Conservation (phyloP, 2,329 filamentous ascomycete genomes). For the Neurospora sp. region DNA sequence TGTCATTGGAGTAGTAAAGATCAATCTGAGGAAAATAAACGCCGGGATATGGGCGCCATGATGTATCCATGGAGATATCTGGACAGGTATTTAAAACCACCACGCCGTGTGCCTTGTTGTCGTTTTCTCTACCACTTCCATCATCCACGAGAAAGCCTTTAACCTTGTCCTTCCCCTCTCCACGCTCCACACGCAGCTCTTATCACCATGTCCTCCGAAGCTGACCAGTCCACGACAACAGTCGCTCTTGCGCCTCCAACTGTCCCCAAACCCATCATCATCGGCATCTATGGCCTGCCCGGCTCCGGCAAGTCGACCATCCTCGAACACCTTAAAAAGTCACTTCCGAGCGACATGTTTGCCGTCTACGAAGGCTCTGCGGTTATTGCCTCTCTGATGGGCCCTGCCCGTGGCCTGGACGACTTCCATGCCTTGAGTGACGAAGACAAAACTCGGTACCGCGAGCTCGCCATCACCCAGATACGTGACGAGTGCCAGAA, state of each 20-base stretch:
- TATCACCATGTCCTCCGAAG: neutral
- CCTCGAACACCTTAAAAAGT: slow-evolving; percentile 28
- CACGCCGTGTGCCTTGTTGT: neutral
- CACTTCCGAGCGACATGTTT: slow-evolving; percentile 23
- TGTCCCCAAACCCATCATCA: slow-evolving; percentile 26
- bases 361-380: slow-evolving; percentile 43
- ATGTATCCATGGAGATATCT: neutral
- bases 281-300: slow-evolving; percentile 46
- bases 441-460: slow-evolving; percentile 27
- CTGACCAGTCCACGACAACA: neutral
- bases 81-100: neutral
- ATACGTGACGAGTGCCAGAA: slow-evolving; percentile 30
- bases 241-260: too few species aligned
- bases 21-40: neutral
- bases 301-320: slow-evolving; percentile 44
- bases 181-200: neutral
- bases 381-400: slow-evolving; percentile 32
- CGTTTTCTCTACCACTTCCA: neutral
- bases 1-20: neutral
- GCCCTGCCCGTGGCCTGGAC: slow-evolving; percentile 29
- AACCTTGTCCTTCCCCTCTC: neutral
- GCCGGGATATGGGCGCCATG: neutral
- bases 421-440: slow-evolving; percentile 33
- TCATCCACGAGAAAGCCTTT: neutral
- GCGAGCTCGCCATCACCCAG: slow-evolving; percentile 33